Evolutionary conservation across 1,284 basidiomycete genomes (phyloP).

Genomic region (Ceratobasidium sp.): DNA sequence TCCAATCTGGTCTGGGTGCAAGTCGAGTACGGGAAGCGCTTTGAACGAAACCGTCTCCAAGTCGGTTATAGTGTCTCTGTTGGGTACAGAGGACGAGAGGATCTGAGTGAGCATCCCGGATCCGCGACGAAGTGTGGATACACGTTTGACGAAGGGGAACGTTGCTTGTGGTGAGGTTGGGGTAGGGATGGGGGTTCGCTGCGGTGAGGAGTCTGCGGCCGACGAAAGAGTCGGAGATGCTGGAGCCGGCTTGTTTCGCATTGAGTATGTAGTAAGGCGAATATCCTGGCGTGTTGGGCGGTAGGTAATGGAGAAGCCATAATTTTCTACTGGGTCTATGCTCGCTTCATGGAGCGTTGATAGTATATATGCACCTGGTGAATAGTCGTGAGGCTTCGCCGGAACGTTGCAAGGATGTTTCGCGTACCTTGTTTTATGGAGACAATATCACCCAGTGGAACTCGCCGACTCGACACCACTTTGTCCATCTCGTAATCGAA

Average conservation of each 20-base stretch:
- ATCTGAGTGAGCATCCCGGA: slow-evolving; percentile 52
- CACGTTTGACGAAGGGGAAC: slow-evolving; percentile 7
- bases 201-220: background rate
- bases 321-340: slow-evolving; percentile 83
- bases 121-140: slow-evolving; percentile 42
- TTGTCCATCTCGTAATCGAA: slow-evolving; percentile 93
- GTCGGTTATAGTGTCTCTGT: slow-evolving; percentile 49
- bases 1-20: slow-evolving; percentile 26
- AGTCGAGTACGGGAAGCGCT: slow-evolving; percentile 61
- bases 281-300: slow-evolving; percentile 67
- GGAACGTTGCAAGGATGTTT: background rate
- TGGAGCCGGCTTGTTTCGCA: slow-evolving; percentile 62
- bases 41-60: slow-evolving; percentile 74
- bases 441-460: slow-evolving; percentile 84
- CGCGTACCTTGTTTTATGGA: slow-evolving; percentile 77
- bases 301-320: slow-evolving; percentile 83
- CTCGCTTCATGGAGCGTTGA: slow-evolving; percentile 89
- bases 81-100: slow-evolving; percentile 48
- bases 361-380: slow-evolving; percentile 82
- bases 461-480: slow-evolving; percentile 85
- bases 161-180: slow-evolving; percentile 2
- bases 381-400: background rate
- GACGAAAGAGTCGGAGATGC: slow-evolving; percentile 1
- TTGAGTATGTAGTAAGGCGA: slow-evolving; percentile 81
- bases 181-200: background rate